Evolutionary conservation across 2,329 filamentous ascomycete genomes (phyloP).

Genomic region (Monascus ruber): DNA sequence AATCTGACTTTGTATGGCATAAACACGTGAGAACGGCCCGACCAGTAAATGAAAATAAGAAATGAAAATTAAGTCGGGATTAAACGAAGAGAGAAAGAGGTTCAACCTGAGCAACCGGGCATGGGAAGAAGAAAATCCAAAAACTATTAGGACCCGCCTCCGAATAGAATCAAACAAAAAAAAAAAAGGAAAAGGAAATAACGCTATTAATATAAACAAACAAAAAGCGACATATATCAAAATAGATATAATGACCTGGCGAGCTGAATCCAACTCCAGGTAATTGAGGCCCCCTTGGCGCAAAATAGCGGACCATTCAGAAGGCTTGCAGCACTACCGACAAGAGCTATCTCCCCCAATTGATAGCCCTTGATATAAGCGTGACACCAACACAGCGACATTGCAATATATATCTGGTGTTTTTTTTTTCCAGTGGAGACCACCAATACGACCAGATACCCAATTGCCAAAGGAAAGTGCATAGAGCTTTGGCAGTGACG

Average conservation of each 20-base stretch:
- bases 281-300: too few relatives aligned
- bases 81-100: background rate
- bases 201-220: background rate
- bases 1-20: conserved; percentile 26
- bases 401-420: too few relatives aligned
- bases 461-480: too few relatives aligned
- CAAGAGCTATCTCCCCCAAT: background rate
- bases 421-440: too few relatives aligned
- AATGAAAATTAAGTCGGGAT: conserved; percentile 7
- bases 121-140: conserved; percentile 8
- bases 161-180: conserved; percentile 13
- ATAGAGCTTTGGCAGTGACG: too few relatives aligned
- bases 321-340: too few relatives aligned
- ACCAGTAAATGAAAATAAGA: conserved; percentile 23
- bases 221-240: background rate
- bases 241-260: background rate
- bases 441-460: too few relatives aligned
- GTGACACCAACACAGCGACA: background rate
- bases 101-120: conserved; percentile 9
- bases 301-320: too few relatives aligned
- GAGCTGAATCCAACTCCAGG: too few relatives aligned
- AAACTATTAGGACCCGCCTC: conserved; percentile 27
- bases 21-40: conserved; percentile 24
- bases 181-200: conserved; percentile 2
- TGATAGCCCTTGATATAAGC: background rate